Base-by-base conservation (phyloP, 495 filamentous ascomycete species). In the Podospora comata region DNA sequence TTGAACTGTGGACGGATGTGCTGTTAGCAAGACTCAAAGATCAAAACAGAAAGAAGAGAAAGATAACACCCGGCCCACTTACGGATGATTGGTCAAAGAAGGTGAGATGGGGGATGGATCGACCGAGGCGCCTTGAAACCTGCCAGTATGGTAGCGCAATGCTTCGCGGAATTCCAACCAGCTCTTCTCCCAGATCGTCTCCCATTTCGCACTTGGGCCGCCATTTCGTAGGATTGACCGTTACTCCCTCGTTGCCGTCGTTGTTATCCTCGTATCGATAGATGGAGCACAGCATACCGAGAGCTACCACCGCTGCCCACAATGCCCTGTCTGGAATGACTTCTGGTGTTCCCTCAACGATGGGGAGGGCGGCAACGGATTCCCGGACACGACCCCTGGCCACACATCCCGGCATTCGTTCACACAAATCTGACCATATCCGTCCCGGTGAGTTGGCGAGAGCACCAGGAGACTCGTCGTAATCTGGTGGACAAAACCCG, bases 371-470 rank as follows among this genome's bases (percentile, higher is more conserved):
- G n/a, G 79, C 78, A 26, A 86, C 74, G 1, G 82, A 81, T 62
- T 85, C 81, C 39, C 81, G 72, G 2, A 84, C 79, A 66, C 80
- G 78, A 3, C 84, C 84, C 60, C 84, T 70, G 11, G 82, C 78
- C 15, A 84, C 81, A 54, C 81, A 80, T 0, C 83, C 84, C 0
- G 84, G 84, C 82, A 85, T 85, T 26, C 83, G 75, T 62, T 83
- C 81, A 70, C 82, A 85, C 1, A 86, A 75, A 67, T 85, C 83
- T 7, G 81, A 80, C 84, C 84, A 86, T 68, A 85, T 79, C 62
- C 84, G 76, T 5, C 83, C 83, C 0, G 82, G 81, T 0, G 82
- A 82, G 61, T 74, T 79, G 23, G 82, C 77, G 15, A 86, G 74
- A 0, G 81, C 82, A 11, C 79, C 81, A 5, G 79, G 79, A 2